Conservation (phyloP, 495 filamentous ascomycete species). For the Aspergillus sclerotioniger region DNA sequence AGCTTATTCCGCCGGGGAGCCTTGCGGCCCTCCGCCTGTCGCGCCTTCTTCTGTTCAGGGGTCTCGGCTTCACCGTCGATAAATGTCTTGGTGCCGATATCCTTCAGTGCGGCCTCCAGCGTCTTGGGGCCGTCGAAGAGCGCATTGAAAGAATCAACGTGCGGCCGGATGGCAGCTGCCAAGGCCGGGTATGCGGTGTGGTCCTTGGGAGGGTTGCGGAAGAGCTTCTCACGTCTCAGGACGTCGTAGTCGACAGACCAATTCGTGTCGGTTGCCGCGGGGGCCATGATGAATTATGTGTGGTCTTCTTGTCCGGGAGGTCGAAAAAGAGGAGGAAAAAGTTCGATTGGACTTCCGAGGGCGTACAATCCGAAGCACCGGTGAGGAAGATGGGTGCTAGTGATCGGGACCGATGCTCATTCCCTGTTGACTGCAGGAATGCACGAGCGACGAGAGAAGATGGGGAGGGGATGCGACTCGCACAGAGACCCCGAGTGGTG, state of each 20-base stretch:
- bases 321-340: slow-evolving; percentile 18
- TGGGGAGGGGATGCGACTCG: slow-evolving; percentile 16
- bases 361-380: slow-evolving; percentile 3
- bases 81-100: slow-evolving; percentile 87
- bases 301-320: slow-evolving; percentile 17
- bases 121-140: slow-evolving; percentile 70
- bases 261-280: slow-evolving; percentile 60
- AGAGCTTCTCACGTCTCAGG: slow-evolving; percentile 78
- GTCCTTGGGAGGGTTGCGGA: slow-evolving; percentile 81
- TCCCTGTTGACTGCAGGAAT: background rate
- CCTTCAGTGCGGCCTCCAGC: slow-evolving; percentile 71
- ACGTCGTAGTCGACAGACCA: slow-evolving; percentile 85
- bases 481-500: slow-evolving; percentile 27
- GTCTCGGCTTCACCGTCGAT: slow-evolving; percentile 68
- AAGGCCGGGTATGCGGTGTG: slow-evolving; percentile 84
- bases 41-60: slow-evolving; percentile 38
- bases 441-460: background rate
- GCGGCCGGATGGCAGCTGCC: slow-evolving; percentile 77
- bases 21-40: slow-evolving; percentile 42
- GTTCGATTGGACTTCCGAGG: slow-evolving; percentile 5
- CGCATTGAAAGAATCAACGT: slow-evolving; percentile 96
- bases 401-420: slow-evolving; percentile 9
- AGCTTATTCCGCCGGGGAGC: slow-evolving; percentile 65
- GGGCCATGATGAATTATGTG: slow-evolving; percentile 35
- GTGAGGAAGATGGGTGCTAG: slow-evolving; percentile 1